Base-by-base conservation (phyloP, 345 rosid species). In the Euphorbia tirucalli region DNA sequence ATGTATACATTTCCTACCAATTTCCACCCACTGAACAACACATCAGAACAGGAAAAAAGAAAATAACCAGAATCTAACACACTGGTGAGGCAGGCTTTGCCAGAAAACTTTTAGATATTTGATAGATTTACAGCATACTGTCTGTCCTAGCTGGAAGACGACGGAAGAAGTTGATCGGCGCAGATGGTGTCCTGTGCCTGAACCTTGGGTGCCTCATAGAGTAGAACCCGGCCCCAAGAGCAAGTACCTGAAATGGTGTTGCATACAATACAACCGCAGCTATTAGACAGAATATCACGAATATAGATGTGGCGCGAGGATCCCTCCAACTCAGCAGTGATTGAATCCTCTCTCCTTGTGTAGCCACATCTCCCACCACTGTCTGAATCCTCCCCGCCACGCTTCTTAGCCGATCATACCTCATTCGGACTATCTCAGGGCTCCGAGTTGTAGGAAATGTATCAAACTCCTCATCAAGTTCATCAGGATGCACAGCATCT, bases 401-500 rank as follows among this genome's bases (percentile, higher is more conserved):
- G 27, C 80, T 77, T 59, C 80, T 72, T 5, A 77, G 41, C 69
- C 76, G 50, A 61, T 77, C 80, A 46, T 77, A 77, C 69, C 80
- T 77, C 63, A 54, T 67, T 2, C 80, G 69, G 52, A 77, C 73
- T 31, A 72, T 18, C 24, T 77, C 80, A 5, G 70, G 48, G 49
- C 60, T 72, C 30, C 44, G 65, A 16, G 72, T 72, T 2, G 80
- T 41, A 41, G 80, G 80, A 52, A 72, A 77, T 61, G 73, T 60
- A 75, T 77, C 80, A 16, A 77, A 77, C 52, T 77, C 80, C 61
- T 77, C 80, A 7, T 72, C 80, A 25, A 77, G 80, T 44, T 77
- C 80, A 61, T 77, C 80, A 41, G 73, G 73, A 11, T 68, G 69
- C 49, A 77, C 76, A 18, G 69, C 73, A 11, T 77, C 80, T 43